Evolutionary conservation across 805 yeast genomes (phyloP), one percentile per base, ranked within the genome.

Genomic region (Lipomyces lipofer): DNA sequence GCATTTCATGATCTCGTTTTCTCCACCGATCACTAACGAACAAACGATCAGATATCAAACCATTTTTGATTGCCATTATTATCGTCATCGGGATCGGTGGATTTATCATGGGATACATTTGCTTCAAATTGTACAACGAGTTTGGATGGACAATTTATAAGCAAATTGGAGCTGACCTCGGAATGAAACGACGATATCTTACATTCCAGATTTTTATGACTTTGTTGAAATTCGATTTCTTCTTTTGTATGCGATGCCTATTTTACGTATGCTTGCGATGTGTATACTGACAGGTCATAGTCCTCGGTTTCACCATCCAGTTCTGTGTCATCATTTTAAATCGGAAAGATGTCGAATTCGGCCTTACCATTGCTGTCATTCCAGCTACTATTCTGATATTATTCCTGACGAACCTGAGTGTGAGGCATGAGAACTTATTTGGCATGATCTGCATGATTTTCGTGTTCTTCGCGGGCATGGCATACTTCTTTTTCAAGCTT

Each of bases 261-360:
- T n/a, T 58, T 52, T 28, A 24, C 58, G 8, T 27, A 43, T 10
- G 10, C 15, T 38, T 38, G n/a, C 13, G 33, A 38, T 38, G 9
- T 17, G 15, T 43, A 10, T 43, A 10, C 15, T n/a, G 24, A 6
- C 30, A 52, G 56, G n/a, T n/a, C n/a, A n/a, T n/a, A n/a, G n/a
- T 78, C 55, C 63, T 77, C 22, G 81, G 78, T 1, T 78, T 78
- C 65, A 76, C 80, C 1, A 68, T 78, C 27, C 82, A 78, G 61
- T 78, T 76, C 59, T 64, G 75, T 22, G 78, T 76, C 40, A 75
- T 78, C 36, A 75, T 78, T 67, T 66, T 77, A 12, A 60, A 67
- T 38, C 66, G 69, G 24, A 69, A 66, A 50, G 75, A 76, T 13
- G 67, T 65, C 19, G 81, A 78, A 62, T 78, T 78, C 59, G 76